A percentile compares a stretch with the other conserved stretches of the same genome.
phyloP scores from a whole-genome alignment of 164 flowering plant species.

The Hamamelis virginiana region DNA sequence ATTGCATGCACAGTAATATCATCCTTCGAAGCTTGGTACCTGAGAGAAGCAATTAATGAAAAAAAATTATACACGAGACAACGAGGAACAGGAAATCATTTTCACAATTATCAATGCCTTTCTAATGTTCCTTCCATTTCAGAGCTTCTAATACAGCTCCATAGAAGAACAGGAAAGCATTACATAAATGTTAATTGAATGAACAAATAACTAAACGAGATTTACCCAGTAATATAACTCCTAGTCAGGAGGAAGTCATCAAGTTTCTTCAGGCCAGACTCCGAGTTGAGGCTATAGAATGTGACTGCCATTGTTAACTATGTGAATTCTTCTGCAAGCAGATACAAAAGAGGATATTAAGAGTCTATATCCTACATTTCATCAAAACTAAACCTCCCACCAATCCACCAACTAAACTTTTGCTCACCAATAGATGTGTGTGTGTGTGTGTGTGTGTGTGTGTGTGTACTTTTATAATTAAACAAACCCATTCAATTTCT shows the following conservation, averaged over 20 bases:
- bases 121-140: background rate
- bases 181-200: background rate
- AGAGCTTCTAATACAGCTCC: background rate
- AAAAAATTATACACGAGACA: background rate
- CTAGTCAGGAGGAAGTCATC: constrained; percentile 69
- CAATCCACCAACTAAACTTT: too few species aligned
- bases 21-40: constrained; percentile 93
- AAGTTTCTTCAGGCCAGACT: constrained; percentile 63
- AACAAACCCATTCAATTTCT: too few species aligned
- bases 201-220: background rate
- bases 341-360: too few species aligned
- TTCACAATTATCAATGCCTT: background rate
- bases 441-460: too few species aligned
- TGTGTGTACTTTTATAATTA: too few species aligned
- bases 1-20: constrained; percentile 72
- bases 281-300: constrained; percentile 43
- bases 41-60: constrained; percentile 16
- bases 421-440: too few species aligned
- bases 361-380: too few species aligned
- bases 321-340: too few species aligned
- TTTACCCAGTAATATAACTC: constrained; percentile 81
- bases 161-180: background rate
- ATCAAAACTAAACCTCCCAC: too few species aligned
- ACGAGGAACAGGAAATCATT: background rate
- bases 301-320: constrained; percentile 60